Percentiles rank a stretch among this genome's conserved stretches.
phyloP scores from a whole-genome alignment of 2,329 filamentous ascomycete genomes.

The Karstenula rhodostoma region DNA sequence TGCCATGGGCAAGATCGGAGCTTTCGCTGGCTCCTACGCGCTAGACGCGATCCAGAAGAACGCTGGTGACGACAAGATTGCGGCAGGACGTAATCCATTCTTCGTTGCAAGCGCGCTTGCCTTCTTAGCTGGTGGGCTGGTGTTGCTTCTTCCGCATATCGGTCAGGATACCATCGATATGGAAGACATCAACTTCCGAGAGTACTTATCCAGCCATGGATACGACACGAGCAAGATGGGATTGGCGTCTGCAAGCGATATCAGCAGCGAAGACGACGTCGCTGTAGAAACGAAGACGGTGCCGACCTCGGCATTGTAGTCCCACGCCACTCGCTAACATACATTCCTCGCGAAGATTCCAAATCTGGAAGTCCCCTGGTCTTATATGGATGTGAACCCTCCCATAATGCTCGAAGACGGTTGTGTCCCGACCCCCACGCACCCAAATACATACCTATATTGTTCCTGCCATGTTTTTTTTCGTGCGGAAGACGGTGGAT shows the following conservation, averaged over 20 bases:
- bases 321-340: neutral
- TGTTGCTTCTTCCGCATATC: constrained; percentile 77
- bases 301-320: neutral
- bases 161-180: constrained; percentile 82
- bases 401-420: too few species aligned
- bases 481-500: neutral
- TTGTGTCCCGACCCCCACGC: too few species aligned
- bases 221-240: constrained; percentile 75
- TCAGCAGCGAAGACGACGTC: constrained; percentile 25
- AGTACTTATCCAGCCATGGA: constrained; percentile 75
- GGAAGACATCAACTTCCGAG: constrained; percentile 79
- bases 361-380: neutral
- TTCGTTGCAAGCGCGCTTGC: constrained; percentile 83
- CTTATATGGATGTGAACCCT: neutral
- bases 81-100: constrained; percentile 84
- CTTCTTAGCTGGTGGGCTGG: constrained; percentile 71
- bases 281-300: constrained; percentile 18
- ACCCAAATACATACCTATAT: neutral
- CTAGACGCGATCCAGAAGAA: constrained; percentile 69
- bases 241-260: constrained; percentile 18
- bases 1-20: constrained; percentile 77
- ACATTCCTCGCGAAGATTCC: neutral
- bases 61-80: constrained; percentile 42
- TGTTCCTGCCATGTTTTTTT: neutral
- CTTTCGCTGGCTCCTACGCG: constrained; percentile 85